Percentiles rank a stretch among this genome's conserved stretches.
Evolutionary conservation across 1,284 basidiomycete genomes (phyloP).

Genomic region (Somion occarium): DNA sequence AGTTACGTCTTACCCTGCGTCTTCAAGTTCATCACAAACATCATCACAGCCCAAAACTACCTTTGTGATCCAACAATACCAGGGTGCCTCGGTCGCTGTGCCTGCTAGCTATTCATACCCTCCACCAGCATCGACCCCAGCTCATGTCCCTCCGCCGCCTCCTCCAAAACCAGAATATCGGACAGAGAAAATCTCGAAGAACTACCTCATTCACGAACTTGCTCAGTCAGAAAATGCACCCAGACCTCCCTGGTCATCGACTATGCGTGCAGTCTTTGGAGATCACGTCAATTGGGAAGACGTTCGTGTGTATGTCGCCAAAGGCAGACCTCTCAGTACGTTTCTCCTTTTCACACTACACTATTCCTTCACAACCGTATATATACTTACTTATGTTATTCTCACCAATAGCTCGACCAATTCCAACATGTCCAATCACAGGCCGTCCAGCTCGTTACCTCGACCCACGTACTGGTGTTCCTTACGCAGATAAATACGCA

Average conservation of each 20-base stretch:
- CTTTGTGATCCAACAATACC: too few relatives aligned
- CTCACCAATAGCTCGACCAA: constrained; percentile 46
- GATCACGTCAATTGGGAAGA: constrained; percentile 68
- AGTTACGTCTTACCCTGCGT: background rate
- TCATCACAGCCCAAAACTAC: background rate
- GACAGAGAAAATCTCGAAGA: constrained; percentile 14
- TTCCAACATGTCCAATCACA: constrained; percentile 59
- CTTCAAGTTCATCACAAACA: background rate
- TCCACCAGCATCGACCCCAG: constrained; percentile 3
- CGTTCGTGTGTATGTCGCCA: constrained; percentile 54
- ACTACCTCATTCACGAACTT: constrained; percentile 18
- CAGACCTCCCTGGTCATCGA: constrained; percentile 62
- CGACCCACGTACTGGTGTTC: constrained; percentile 73
- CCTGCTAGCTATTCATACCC: background rate
- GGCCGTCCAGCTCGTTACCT: constrained; percentile 62
- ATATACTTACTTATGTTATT: background rate
- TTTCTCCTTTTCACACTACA: constrained; percentile 13
- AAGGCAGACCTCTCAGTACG: constrained; percentile 57
- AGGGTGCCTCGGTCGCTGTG: too few relatives aligned
- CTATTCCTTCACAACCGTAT: constrained; percentile 6
- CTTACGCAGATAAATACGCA: constrained; percentile 68
- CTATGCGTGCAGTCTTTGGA: constrained; percentile 76
- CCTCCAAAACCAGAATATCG: constrained; percentile 9
- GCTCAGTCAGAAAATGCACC: constrained; percentile 42
- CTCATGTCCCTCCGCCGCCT: constrained; percentile 10